Percentiles rank a stretch among this genome's conserved stretches.
These are phyloP conservation scores for Colletotrichum truncatum DNA, from an alignment of 2,329 filamentous ascomycete species.

Conservation along the genomic window DNA sequence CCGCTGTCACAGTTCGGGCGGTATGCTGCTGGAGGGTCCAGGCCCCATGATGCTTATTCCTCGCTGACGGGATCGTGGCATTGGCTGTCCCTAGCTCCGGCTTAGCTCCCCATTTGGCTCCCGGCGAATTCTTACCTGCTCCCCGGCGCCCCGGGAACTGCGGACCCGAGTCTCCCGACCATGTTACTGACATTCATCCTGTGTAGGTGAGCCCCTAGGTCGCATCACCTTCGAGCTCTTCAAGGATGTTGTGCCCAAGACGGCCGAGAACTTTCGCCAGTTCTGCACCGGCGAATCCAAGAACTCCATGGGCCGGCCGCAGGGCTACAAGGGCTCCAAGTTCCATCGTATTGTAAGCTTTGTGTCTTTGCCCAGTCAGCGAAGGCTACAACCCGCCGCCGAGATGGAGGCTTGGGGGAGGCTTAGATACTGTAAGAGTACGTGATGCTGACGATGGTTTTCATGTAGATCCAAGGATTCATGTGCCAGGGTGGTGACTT, in stretches of 20 bases:
- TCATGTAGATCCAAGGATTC: constrained; percentile 83
- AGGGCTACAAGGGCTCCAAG: constrained; percentile 94
- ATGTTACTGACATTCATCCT: neutral
- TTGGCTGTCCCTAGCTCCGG: neutral
- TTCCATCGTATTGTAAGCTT: constrained; percentile 92
- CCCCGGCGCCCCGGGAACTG: neutral
- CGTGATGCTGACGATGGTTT: neutral
- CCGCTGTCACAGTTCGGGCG: neutral
- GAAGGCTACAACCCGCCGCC: neutral
- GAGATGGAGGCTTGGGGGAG: neutral
- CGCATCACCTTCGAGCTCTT: constrained; percentile 93
- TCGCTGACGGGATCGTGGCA: neutral
- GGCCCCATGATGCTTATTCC: too few species aligned
- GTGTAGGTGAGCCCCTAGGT: constrained; percentile 81
- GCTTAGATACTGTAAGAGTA: neutral
- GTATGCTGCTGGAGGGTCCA: neutral
- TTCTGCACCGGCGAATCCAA: constrained; percentile 96
- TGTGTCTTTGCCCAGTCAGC: neutral
- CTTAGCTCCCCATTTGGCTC: neutral
- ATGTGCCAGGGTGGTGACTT: constrained; percentile 99
- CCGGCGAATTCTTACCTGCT: neutral
- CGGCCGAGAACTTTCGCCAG: constrained; percentile 95
- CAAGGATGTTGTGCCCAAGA: constrained; percentile 83
- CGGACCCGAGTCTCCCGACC: neutral
- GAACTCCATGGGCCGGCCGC: constrained; percentile 77